Conservation (phyloP, 257 asterid genomes). For the Craterostigma plantagineum region DNA sequence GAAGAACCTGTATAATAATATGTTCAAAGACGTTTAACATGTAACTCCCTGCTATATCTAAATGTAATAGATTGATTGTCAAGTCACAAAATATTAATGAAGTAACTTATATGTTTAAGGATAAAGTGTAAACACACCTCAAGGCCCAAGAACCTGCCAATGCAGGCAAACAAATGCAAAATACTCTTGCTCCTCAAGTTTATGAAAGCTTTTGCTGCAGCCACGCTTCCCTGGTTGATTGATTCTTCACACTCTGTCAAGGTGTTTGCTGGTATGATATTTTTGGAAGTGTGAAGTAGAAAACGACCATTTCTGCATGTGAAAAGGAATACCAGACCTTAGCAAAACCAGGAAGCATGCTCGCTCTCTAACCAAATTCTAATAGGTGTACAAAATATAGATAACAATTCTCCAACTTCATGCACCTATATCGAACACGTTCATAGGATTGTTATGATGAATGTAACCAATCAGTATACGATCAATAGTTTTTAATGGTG, state of each 20-base stretch:
- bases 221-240: slow-evolving; percentile 71
- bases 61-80: no score
- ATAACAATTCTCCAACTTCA: not conserved
- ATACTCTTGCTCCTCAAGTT: slow-evolving; percentile 71
- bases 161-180: slow-evolving; percentile 80
- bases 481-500: no score
- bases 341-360: not conserved
- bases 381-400: not conserved
- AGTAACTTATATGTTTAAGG: no score
- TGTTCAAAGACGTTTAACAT: no score
- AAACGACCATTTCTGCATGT: slow-evolving; percentile 79
- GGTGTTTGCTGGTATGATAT: slow-evolving; percentile 46
- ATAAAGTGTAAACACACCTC: slow-evolving; percentile 39
- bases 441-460: no score
- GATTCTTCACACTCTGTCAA: slow-evolving; percentile 81
- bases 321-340: not conserved
- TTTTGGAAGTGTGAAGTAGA: slow-evolving; percentile 67
- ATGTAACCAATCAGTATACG: no score
- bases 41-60: no score
- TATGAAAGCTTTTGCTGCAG: slow-evolving; percentile 60
- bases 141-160: slow-evolving; percentile 86
- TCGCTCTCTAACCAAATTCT: no score
- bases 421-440: no score
- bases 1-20: no score
- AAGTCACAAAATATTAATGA: no score